Conservation (phyloP, 345 rosid genomes). For the Eucalyptus cloeziana region DNA sequence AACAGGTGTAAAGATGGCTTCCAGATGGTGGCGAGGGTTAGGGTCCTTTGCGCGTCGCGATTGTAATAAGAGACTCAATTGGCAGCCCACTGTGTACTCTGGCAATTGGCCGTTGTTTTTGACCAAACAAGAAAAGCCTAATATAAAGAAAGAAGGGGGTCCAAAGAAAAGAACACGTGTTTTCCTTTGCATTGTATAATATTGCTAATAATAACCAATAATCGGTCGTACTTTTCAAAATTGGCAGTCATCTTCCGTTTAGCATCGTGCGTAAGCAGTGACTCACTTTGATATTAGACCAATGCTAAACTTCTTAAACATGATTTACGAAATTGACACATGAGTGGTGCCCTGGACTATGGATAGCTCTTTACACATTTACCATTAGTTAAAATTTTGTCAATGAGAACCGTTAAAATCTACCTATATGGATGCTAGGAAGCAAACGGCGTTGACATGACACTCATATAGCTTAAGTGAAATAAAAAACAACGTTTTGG, state of each 20-base stretch:
- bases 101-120: neutral
- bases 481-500: too few species aligned
- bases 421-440: accelerated
- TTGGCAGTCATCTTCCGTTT: neutral
- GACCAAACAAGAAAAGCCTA: neutral
- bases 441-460: accelerated
- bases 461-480: too few species aligned
- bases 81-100: neutral
- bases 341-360: neutral
- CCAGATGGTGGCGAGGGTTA: neutral
- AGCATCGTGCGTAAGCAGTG: neutral
- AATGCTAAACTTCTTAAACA: neutral
- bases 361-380: neutral
- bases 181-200: neutral
- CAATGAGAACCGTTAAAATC: too few species aligned
- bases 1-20: neutral
- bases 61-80: neutral
- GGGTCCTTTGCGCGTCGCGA: neutral
- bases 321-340: neutral
- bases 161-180: neutral
- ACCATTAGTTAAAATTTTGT: too few species aligned
- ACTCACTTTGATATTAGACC: neutral
- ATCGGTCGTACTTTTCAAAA: neutral
- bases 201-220: neutral
- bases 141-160: neutral